phyloP scores from a whole-genome alignment of 1,139 yeast species.

The Pichia norvegensis region DNA sequence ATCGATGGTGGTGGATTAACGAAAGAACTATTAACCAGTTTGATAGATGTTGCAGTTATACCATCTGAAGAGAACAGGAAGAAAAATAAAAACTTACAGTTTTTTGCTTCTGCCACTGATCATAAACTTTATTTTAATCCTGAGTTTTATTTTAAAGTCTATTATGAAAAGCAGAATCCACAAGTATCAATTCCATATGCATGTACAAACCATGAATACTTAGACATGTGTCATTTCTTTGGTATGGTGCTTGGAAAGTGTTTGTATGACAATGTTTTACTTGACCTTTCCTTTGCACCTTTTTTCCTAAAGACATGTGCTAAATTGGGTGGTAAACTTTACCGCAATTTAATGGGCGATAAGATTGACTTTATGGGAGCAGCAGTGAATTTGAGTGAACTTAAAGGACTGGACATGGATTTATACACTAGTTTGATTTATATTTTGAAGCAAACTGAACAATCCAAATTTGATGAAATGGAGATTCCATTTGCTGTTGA shows the following conservation, averaged over 20 bases:
- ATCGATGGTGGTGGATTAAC: slow-evolving; percentile 97
- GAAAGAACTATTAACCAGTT: slow-evolving; percentile 76
- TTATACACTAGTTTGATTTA: slow-evolving; percentile 60
- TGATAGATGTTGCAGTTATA: slow-evolving; percentile 61
- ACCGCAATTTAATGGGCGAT: slow-evolving; percentile 12
- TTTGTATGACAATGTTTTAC: slow-evolving; percentile 71
- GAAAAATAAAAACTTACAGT: slow-evolving; percentile 32
- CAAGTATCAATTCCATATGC: slow-evolving; percentile 7
- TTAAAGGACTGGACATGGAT: slow-evolving; percentile 61
- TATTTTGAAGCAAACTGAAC: slow-evolving; percentile 46
- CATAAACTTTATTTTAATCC: slow-evolving; percentile 73
- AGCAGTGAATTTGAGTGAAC: slow-evolving; percentile 68
- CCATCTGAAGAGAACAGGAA: slow-evolving; percentile 21
- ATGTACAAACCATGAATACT: slow-evolving; percentile 12
- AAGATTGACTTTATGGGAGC: slow-evolving; percentile 22
- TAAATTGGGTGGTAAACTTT: slow-evolving; percentile 40
- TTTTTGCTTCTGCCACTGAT: slow-evolving; percentile 48
- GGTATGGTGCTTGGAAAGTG: slow-evolving; percentile 88
- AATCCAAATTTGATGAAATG: slow-evolving; percentile 45
- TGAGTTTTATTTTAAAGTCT: slow-evolving; percentile 36
- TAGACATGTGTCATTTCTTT: slow-evolving; percentile 41
- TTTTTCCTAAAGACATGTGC: slow-evolving; percentile 52
- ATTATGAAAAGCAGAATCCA: slow-evolving; percentile 21
- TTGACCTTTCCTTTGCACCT: slow-evolving; percentile 81
- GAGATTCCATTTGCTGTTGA: slow-evolving; percentile 61